Evolutionary conservation across 2,329 filamentous ascomycete species (phyloP).

Genomic region (Aureobasidium lini): DNA sequence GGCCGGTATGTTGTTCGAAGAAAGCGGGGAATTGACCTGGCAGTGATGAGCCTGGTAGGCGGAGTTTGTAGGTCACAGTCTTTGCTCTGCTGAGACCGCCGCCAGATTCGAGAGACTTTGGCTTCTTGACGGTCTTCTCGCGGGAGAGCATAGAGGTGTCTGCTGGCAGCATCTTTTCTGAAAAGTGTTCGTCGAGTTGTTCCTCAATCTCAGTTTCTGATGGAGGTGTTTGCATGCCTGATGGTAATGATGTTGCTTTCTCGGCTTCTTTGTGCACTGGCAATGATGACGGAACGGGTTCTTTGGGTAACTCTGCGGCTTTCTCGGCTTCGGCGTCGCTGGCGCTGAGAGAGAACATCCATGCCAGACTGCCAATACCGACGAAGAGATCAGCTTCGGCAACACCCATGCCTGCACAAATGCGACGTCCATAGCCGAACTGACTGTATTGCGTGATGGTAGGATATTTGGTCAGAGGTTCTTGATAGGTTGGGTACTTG

Average conservation of each 20-base stretch:
- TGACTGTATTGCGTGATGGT: constrained; percentile 20
- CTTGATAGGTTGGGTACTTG: constrained; percentile 20
- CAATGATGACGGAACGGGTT: not conserved
- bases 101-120: not conserved
- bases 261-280: not conserved
- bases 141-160: not conserved
- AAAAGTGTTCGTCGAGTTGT: not conserved
- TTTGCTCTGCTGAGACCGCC: not conserved
- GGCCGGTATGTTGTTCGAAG: constrained; percentile 6
- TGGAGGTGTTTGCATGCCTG: constrained; percentile 6
- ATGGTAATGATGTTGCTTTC: not conserved
- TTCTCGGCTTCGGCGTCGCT: constrained; percentile 11
- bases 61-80: constrained; percentile 1
- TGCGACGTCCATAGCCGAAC: constrained; percentile 26
- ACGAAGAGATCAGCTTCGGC: constrained; percentile 26
- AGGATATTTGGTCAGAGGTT: constrained; percentile 18
- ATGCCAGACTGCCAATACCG: constrained; percentile 37
- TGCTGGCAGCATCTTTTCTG: not conserved
- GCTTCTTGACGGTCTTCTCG: not conserved
- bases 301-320: not conserved
- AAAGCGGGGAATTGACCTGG: constrained; percentile 11
- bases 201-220: constrained; percentile 8
- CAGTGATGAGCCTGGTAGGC: not conserved
- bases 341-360: constrained; percentile 36
- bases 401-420: constrained; percentile 26